These are phyloP conservation scores for Wickerhamiella lipophila DNA, from an alignment of 805 yeast genomes.

Conservation along the genomic window DNA sequence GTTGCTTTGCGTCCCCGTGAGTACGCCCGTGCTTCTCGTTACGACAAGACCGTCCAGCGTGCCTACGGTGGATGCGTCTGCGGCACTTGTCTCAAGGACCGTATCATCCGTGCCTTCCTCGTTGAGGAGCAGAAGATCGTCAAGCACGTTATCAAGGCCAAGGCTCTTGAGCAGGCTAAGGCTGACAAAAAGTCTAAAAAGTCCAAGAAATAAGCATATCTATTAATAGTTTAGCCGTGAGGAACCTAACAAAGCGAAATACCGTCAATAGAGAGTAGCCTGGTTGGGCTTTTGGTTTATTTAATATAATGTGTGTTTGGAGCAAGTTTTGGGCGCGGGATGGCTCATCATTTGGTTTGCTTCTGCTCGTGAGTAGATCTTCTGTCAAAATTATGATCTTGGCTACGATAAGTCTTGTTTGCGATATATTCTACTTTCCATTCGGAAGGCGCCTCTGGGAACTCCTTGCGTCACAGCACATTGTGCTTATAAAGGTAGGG, in stretches of 20 bases:
- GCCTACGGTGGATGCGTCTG: slow-evolving; percentile 99
- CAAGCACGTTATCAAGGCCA: slow-evolving; percentile 97
- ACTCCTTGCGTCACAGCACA: no score
- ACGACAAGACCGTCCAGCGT: slow-evolving; percentile 97
- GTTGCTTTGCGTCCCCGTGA: slow-evolving; percentile 96
- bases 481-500: no score
- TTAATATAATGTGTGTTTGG: no score
- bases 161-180: slow-evolving; percentile 60
- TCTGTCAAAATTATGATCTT: no score
- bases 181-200: slow-evolving; percentile 14
- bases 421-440: no score
- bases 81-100: slow-evolving; percentile 94
- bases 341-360: no score
- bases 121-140: slow-evolving; percentile 99
- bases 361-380: no score
- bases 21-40: slow-evolving; percentile 88
- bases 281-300: no score
- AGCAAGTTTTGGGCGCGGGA: no score
- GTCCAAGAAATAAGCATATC: slow-evolving; percentile 18
- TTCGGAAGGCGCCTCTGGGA: no score
- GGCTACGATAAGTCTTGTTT: no score
- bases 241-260: not conserved
- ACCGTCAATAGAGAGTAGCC: no score
- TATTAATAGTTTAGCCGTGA: slow-evolving; percentile 1
- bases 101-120: slow-evolving; percentile 98